These are phyloP conservation scores for Nitzschia sp. DNA, from an alignment of 108 stramenopile species.

Conservation along the genomic window DNA sequence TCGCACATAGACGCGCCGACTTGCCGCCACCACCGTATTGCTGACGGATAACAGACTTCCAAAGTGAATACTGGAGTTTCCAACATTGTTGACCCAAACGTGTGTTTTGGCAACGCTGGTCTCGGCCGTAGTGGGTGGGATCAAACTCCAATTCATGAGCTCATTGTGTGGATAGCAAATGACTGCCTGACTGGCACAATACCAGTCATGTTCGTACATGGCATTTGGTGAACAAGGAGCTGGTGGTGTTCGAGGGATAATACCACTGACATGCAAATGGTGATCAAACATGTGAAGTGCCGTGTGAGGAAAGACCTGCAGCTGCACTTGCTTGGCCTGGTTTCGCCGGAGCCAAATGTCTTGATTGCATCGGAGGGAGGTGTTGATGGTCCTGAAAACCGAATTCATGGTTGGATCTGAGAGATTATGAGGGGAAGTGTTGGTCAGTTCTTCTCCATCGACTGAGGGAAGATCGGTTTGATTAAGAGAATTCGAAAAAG, in stretches of 20 bases:
- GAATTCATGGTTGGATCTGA: too few species aligned
- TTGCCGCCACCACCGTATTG: slow-evolving; percentile 16
- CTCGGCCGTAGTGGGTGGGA: neutral
- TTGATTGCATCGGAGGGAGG: slow-evolving; percentile 7
- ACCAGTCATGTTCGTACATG: slow-evolving; percentile 34
- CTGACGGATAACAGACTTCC: slow-evolving; percentile 13
- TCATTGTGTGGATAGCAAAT: slow-evolving; percentile 15
- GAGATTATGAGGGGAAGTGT: too few species aligned
- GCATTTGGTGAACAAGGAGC: neutral
- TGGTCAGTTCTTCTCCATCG: too few species aligned
- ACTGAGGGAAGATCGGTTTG: too few species aligned
- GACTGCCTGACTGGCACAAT: slow-evolving; percentile 23
- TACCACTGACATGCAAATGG: slow-evolving; percentile 29
- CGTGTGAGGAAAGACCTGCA: slow-evolving; percentile 8
- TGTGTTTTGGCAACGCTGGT: slow-evolving; percentile 11
- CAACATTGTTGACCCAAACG: slow-evolving; percentile 25
- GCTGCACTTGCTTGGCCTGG: neutral
- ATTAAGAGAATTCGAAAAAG: too few species aligned
- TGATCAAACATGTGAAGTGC: slow-evolving; percentile 31
- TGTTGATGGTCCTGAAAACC: neutral
- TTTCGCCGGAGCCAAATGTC: slow-evolving; percentile 22
- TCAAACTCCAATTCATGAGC: slow-evolving; percentile 7
- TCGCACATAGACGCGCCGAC: slow-evolving; percentile 16
- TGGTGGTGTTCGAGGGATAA: slow-evolving; percentile 6
- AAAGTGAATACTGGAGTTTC: slow-evolving; percentile 21